Evolutionary conservation across 2,329 filamentous ascomycete species (phyloP).

Genomic region (Malbranchea cinnamomea): DNA sequence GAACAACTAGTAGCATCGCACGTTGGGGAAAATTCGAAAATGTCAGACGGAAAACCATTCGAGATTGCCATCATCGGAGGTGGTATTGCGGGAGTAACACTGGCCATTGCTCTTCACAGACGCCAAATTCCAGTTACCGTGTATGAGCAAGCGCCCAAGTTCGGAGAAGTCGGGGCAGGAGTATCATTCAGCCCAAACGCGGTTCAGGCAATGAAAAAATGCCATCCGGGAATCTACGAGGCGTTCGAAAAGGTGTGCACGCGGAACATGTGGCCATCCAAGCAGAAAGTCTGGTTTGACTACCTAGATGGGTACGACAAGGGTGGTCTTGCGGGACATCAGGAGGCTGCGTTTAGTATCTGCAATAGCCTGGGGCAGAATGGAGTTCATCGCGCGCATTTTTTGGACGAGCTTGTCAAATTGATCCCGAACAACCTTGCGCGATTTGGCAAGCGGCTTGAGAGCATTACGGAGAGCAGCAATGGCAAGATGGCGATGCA

Average conservation of each 20-base stretch:
- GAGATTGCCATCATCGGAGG: constrained; percentile 25
- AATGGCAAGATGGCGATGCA: constrained; percentile 16
- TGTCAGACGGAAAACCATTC: neutral
- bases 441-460: constrained; percentile 22
- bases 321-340: constrained; percentile 4
- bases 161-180: constrained; percentile 2
- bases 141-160: constrained; percentile 2
- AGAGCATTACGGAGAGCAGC: constrained; percentile 14
- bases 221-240: constrained; percentile 1
- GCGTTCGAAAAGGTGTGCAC: constrained; percentile 1
- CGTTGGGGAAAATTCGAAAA: too few species aligned
- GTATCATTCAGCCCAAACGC: constrained; percentile 1
- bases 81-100: constrained; percentile 26
- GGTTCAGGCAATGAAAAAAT: neutral
- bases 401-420: constrained; percentile 27
- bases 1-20: too few species aligned
- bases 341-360: constrained; percentile 11
- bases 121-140: constrained; percentile 14
- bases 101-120: constrained; percentile 20
- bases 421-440: constrained; percentile 24
- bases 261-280: neutral
- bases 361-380: constrained; percentile 14
- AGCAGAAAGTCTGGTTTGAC: constrained; percentile 11
- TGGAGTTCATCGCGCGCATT: constrained; percentile 28
- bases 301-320: constrained; percentile 17